phyloP scores from a whole-genome alignment of 2,329 filamentous ascomycete genomes.

The Alternaria sp. region DNA sequence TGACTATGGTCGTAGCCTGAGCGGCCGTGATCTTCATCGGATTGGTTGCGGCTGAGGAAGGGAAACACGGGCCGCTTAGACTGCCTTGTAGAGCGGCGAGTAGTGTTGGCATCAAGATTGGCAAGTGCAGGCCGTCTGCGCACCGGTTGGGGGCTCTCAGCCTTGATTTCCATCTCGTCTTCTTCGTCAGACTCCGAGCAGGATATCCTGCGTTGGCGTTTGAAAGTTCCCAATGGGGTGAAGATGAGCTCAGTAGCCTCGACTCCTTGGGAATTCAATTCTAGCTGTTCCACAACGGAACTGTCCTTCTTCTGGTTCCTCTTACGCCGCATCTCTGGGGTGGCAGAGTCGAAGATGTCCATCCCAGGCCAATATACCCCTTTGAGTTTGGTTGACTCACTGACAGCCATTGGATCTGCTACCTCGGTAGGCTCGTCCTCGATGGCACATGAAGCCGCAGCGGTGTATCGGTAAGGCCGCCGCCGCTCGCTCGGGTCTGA shows the following conservation, averaged over 20 bases:
- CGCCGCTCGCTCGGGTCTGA: slow-evolving; percentile 45
- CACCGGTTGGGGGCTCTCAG: slow-evolving; percentile 44
- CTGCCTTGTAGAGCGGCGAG: slow-evolving; percentile 44
- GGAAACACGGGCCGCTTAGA: slow-evolving; percentile 33
- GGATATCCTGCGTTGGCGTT: slow-evolving; percentile 56
- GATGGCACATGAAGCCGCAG: slow-evolving; percentile 41
- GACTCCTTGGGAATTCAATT: slow-evolving; percentile 69
- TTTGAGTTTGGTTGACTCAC: slow-evolving; percentile 66
- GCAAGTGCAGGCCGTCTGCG: slow-evolving; percentile 42
- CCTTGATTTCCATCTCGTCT: slow-evolving; percentile 50
- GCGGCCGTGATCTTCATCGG: slow-evolving; percentile 44
- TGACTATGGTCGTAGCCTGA: slow-evolving; percentile 45
- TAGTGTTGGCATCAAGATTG: slow-evolving; percentile 44
- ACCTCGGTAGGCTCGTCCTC: slow-evolving; percentile 41
- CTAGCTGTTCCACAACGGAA: slow-evolving; percentile 73
- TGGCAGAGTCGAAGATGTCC: slow-evolving; percentile 82
- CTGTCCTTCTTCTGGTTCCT: slow-evolving; percentile 80
- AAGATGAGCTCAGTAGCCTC: slow-evolving; percentile 72
- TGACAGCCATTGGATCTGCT: slow-evolving; percentile 41
- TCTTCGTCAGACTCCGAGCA: slow-evolving; percentile 54
- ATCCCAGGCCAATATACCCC: slow-evolving; percentile 79
- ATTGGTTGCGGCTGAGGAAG: slow-evolving; percentile 33
- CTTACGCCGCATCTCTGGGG: slow-evolving; percentile 74
- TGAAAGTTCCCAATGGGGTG: slow-evolving; percentile 54
- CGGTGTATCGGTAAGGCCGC: slow-evolving; percentile 34